phyloP scores from a whole-genome alignment of 2,329 filamentous ascomycete species.

The Gremmenia infestans region DNA sequence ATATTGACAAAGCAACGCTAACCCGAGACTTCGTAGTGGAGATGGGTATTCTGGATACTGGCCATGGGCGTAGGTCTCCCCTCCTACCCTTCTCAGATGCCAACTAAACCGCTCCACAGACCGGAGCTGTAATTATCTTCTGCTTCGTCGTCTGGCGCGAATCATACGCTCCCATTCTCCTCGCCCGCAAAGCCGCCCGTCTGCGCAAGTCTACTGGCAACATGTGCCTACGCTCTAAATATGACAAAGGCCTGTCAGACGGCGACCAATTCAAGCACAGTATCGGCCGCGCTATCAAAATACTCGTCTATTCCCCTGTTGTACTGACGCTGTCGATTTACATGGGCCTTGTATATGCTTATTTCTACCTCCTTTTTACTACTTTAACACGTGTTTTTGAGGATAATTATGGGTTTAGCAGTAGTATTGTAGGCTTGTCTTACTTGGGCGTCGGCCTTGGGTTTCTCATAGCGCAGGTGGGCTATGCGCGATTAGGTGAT shows the following conservation, averaged over 20 bases:
- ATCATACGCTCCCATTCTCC: conserved; percentile 42
- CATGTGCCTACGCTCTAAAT: conserved; percentile 33
- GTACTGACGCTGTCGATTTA: conserved; percentile 40
- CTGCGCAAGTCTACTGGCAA: conserved; percentile 42
- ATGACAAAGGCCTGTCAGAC: not conserved
- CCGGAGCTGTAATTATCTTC: conserved; percentile 29
- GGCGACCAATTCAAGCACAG: not conserved
- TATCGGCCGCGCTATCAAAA: conserved; percentile 38
- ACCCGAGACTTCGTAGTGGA: conserved; percentile 39
- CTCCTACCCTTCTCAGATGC: not conserved
- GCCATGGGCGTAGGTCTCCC: conserved; percentile 30
- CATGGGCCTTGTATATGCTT: conserved; percentile 44
- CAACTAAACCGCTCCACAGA: conserved; percentile 15
- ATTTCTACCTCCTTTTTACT: conserved; percentile 46
- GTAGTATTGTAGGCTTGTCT: conserved; percentile 34
- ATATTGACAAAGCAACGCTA: too few relatives aligned
- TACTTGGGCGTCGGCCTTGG: conserved; percentile 39
- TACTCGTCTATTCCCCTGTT: conserved; percentile 30
- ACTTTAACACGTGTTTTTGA: conserved; percentile 45
- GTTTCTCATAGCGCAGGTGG: conserved; percentile 31
- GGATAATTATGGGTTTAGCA: conserved; percentile 35
- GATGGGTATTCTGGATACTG: conserved; percentile 46
- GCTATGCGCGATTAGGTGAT: conserved; percentile 39
- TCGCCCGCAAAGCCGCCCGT: conserved; percentile 38
- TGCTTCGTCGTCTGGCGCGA: conserved; percentile 31